Percentiles rank a stretch among this genome's conserved stretches.
Conservation (phyloP, 371 early-diverging fungal genomes). For the Globomyces sp. region DNA sequence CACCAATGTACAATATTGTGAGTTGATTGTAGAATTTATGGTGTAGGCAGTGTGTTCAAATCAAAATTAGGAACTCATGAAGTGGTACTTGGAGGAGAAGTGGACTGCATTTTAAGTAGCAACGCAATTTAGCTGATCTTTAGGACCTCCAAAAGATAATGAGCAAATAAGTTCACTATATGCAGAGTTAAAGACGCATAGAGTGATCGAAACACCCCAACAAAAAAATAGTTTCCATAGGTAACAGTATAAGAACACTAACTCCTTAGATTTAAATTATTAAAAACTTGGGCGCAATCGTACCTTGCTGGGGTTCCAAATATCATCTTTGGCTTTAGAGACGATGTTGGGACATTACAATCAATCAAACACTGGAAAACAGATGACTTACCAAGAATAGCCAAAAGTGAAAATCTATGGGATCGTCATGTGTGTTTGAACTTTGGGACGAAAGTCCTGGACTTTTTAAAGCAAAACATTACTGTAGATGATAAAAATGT, state of each 20-base stretch:
- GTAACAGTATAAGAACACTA: slow-evolving; percentile 46
- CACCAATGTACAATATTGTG: slow-evolving; percentile 82
- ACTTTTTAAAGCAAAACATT: slow-evolving; percentile 40
- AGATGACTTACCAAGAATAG: slow-evolving; percentile 76
- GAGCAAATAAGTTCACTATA: slow-evolving; percentile 13
- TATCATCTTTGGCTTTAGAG: slow-evolving; percentile 82
- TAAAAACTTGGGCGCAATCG: slow-evolving; percentile 91
- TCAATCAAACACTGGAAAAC: slow-evolving; percentile 65
- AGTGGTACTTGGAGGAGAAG: slow-evolving; percentile 87
- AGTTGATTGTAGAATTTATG: too few species aligned
- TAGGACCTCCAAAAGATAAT: background rate
- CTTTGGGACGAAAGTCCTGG: slow-evolving; percentile 55
- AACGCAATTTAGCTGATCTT: background rate
- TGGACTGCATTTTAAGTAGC: slow-evolving; percentile 73
- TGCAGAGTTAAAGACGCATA: slow-evolving; percentile 82
- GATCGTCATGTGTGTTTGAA: slow-evolving; percentile 61
- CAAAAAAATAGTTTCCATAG: too few species aligned
- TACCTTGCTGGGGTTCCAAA: slow-evolving; percentile 83
- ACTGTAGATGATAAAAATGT: slow-evolving; percentile 16
- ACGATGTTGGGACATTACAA: slow-evolving; percentile 63
- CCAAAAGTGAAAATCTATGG: slow-evolving; percentile 41
- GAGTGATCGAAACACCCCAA: slow-evolving; percentile 49
- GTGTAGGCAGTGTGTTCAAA: slow-evolving; percentile 58
- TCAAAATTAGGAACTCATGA: slow-evolving; percentile 68
- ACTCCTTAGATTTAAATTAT: slow-evolving; percentile 75